Percentiles rank a stretch among this genome's conserved stretches.
These are phyloP conservation scores for Colletotrichum cordylinicola DNA, from an alignment of 2,329 filamentous ascomycete species.

Conservation along the genomic window DNA sequence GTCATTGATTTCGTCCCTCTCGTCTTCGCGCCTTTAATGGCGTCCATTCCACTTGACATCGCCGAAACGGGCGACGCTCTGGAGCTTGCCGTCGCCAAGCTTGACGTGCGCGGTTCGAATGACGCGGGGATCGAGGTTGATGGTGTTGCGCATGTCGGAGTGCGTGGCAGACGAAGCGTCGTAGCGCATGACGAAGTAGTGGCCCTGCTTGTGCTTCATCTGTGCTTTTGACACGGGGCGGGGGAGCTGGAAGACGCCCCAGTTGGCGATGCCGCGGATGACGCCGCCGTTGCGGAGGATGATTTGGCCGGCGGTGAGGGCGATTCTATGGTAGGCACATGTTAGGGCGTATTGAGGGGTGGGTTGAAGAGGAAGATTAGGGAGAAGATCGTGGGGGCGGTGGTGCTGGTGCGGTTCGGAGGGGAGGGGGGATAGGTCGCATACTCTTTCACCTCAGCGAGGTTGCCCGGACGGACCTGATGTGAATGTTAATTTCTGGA, in stretches of 20 bases:
- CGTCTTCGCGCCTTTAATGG: neutral
- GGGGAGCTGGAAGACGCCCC: slow-evolving; percentile 90
- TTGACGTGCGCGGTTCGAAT: slow-evolving; percentile 88
- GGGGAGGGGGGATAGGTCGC: slow-evolving; percentile 34
- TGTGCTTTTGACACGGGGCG: slow-evolving; percentile 81
- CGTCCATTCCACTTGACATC: slow-evolving; percentile 50
- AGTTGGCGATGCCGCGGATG: slow-evolving; percentile 91
- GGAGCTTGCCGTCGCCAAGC: slow-evolving; percentile 71
- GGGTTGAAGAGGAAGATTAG: neutral
- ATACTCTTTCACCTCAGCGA: slow-evolving; percentile 95
- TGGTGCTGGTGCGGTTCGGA: neutral
- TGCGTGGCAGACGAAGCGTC: slow-evolving; percentile 79
- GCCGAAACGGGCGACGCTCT: slow-evolving; percentile 55
- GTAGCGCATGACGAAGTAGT: slow-evolving; percentile 99
- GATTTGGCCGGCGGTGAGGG: slow-evolving; percentile 80
- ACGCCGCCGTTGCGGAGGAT: slow-evolving; percentile 87
- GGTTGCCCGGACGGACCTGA: slow-evolving; percentile 89
- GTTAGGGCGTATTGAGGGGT: neutral
- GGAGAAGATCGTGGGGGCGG: slow-evolving; percentile 1
- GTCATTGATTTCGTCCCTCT: neutral
- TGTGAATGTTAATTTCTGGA: neutral
- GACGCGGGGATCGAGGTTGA: slow-evolving; percentile 88
- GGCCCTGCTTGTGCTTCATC: slow-evolving; percentile 80
- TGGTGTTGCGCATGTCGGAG: slow-evolving; percentile 73
- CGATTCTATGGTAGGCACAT: slow-evolving; percentile 67